These are phyloP conservation scores for Kodamaea kaohsiungensis DNA, from an alignment of 805 yeast species.

Conservation along the genomic window DNA sequence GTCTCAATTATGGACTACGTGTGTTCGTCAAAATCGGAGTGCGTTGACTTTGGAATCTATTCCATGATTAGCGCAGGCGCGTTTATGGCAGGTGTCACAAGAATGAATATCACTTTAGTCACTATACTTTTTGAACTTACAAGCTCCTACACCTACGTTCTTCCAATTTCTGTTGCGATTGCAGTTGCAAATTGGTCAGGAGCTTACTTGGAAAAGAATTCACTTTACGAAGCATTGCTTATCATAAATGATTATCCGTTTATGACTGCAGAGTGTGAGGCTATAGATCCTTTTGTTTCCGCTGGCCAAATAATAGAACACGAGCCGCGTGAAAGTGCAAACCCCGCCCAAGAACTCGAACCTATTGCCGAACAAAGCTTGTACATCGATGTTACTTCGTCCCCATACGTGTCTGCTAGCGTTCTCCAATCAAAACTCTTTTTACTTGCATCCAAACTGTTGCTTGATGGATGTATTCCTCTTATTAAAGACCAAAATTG, in stretches of 20 bases:
- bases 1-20: constrained; percentile 12
- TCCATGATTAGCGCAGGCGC: constrained; percentile 58
- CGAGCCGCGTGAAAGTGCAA: neutral
- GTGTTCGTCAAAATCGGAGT: constrained; percentile 18
- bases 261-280: constrained; percentile 43
- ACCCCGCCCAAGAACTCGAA: constrained; percentile 17
- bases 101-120: constrained; percentile 55
- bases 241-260: constrained; percentile 54
- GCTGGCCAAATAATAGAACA: constrained; percentile 32
- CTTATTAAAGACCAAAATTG: constrained; percentile 35
- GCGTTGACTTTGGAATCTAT: constrained; percentile 52
- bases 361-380: constrained; percentile 2
- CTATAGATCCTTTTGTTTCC: constrained; percentile 29
- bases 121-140: constrained; percentile 56
- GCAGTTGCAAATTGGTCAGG: constrained; percentile 62
- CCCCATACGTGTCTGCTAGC: constrained; percentile 34
- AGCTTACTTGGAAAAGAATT: constrained; percentile 48
- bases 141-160: constrained; percentile 55
- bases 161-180: constrained; percentile 57
- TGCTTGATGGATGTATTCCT: constrained; percentile 56
- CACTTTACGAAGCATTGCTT: constrained; percentile 51
- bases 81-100: constrained; percentile 57
- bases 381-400: constrained; percentile 37
- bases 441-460: constrained; percentile 39
- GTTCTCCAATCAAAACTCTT: constrained; percentile 35